Base-by-base conservation (phyloP, 805 yeast genomes). In the Yamadazyma olivae region DNA sequence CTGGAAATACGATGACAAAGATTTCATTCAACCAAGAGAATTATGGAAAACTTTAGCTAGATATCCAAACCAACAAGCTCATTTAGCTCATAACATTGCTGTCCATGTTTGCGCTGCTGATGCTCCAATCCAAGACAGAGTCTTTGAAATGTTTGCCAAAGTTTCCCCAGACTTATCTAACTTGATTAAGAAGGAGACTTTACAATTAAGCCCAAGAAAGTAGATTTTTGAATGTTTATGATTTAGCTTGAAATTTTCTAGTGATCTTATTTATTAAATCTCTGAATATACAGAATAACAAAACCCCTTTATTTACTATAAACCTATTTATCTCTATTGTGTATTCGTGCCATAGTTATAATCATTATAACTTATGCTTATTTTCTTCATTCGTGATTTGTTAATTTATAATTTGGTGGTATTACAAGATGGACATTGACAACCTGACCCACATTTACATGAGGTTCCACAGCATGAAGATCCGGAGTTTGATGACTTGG, bases 41-140 rank as follows among this genome's bases (percentile, higher is more conserved):
- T 74, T 90, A 52, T 91, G 88, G 79, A 71, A 83, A 40, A 93
- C 86, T 23, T 73, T 86, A 57, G 83, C 83, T 36, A 81, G 66
- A 56, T 78, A 81, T 53, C 79, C 84, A 12, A 88, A 89, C 50
- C 95, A 87, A 64, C 96, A 88, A 67, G 76, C 72, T 52, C 77
- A 87, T 50, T 71, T 91, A 56, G 85, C 90, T 32, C 86, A 83
- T 61, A 91, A 91, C 61, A 73, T 91, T 45, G 82, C 95, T 15
- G 81, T 68, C 26, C 96, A 90, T 59, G 83, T 71, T 13, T 47
- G 62, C 43, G 75, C 59, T 47, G 96, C 97, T 21, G 74, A 77
- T 47, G 80, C 84, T 32, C 74, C 72, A 33, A 78, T 89, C 48
- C 95, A 84, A 70, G 87, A 86, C 56, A 68, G 81, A 43, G 95